Conservation (phyloP, 805 yeast genomes). For the Kuraishia hungarica region DNA sequence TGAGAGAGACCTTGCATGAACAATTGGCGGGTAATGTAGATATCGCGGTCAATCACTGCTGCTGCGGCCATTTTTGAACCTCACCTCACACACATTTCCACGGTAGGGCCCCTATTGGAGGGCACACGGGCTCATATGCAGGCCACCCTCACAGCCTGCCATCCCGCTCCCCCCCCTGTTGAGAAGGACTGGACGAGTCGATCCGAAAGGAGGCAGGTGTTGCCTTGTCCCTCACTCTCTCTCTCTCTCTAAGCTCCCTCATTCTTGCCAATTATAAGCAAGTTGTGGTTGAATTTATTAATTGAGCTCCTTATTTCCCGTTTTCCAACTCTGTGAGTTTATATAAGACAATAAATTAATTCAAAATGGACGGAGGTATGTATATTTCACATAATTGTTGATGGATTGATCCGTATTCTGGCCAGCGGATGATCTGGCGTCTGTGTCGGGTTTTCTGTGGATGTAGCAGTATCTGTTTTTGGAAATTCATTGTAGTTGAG, state of each 20-base stretch:
- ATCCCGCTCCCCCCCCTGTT: background rate
- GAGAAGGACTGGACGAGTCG: background rate
- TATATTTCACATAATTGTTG: constrained; percentile 8
- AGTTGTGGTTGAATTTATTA: background rate
- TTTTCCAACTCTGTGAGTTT: constrained; percentile 1
- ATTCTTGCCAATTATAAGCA: constrained; percentile 7
- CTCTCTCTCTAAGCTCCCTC: constrained; percentile 9
- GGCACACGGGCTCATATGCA: background rate
- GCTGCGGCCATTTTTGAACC: background rate
- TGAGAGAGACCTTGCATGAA: background rate
- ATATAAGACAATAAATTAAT: constrained; percentile 7
- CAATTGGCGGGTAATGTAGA: background rate
- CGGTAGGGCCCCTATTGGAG: background rate
- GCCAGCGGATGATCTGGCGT: background rate
- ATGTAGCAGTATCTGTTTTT: too few relatives aligned
- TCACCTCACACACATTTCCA: background rate
- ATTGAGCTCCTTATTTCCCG: background rate
- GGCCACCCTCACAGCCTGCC: background rate
- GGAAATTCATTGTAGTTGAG: background rate
- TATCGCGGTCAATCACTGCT: background rate
- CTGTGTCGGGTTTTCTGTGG: background rate
- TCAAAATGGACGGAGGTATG: constrained; percentile 57
- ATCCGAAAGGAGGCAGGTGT: background rate
- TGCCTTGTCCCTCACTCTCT: constrained; percentile 2
- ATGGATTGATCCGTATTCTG: constrained; percentile 6